phyloP scores from a whole-genome alignment of 1,139 yeast genomes.

The Suhomyces bribrorum region DNA sequence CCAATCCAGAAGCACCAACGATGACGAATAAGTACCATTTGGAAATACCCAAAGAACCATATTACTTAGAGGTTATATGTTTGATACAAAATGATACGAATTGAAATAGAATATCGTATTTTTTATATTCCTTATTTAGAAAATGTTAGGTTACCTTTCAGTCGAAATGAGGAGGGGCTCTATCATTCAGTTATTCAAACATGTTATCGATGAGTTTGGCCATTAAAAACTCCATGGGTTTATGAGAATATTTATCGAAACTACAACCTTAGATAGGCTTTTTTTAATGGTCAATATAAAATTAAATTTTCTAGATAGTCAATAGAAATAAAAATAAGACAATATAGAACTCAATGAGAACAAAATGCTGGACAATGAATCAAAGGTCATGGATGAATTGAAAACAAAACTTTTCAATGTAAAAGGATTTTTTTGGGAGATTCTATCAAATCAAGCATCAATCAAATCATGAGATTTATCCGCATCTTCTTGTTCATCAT shows the following conservation, averaged over 20 bases:
- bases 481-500: constrained; percentile 52
- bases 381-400: constrained; percentile 12
- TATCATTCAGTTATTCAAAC: no score
- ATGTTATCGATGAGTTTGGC: no score
- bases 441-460: constrained; percentile 44
- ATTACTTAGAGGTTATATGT: no score
- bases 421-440: neutral
- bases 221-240: no score
- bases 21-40: no score
- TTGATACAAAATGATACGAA: no score
- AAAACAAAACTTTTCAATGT: constrained; percentile 11
- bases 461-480: constrained; percentile 40
- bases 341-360: constrained; percentile 4
- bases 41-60: no score
- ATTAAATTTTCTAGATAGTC: constrained; percentile 12
- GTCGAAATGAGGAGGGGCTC: no score
- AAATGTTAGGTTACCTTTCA: no score
- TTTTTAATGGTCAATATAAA: constrained; percentile 3
- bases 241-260: constrained; percentile 1
- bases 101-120: no score
- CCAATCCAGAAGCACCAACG: no score
- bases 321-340: constrained; percentile 12
- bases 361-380: constrained; percentile 11
- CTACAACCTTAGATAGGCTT: neutral
- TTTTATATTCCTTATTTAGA: no score